phyloP scores from a whole-genome alignment of 2,329 filamentous ascomycete genomes.

The Colletotrichum abscissum region DNA sequence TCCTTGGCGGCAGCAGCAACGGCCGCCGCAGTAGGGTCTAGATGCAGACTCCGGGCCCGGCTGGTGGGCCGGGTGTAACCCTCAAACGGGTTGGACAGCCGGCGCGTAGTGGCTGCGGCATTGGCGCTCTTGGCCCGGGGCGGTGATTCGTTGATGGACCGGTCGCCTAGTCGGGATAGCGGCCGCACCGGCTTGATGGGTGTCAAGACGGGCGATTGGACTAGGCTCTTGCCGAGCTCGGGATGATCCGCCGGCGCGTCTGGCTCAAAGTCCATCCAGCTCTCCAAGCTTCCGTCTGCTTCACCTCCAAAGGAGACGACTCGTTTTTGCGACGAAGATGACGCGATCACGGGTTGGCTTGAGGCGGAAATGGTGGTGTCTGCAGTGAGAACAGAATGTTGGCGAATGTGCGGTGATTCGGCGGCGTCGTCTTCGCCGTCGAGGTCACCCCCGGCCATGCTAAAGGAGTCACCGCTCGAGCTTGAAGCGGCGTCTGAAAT shows the following conservation, averaged over 20 bases:
- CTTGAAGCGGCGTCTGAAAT: conserved; percentile 40
- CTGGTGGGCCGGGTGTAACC: conserved; percentile 28
- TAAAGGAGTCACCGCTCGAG: conserved; percentile 50
- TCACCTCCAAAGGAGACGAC: conserved; percentile 24
- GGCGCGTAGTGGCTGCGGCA: conserved; percentile 23
- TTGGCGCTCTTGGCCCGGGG: conserved; percentile 30
- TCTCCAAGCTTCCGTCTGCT: conserved; percentile 18
- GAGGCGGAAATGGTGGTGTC: conserved; percentile 54
- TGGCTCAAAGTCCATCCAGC: conserved; percentile 39
- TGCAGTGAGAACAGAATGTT: conserved; percentile 52
- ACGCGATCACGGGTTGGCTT: conserved; percentile 38
- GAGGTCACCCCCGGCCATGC: conserved; percentile 45
- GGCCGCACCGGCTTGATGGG: conserved; percentile 33
- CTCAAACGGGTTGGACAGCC: conserved; percentile 32
- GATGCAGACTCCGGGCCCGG: conserved; percentile 35
- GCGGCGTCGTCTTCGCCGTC: conserved; percentile 29
- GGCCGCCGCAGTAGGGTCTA: not conserved
- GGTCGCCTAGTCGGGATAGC: conserved; percentile 26
- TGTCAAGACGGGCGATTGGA: conserved; percentile 26
- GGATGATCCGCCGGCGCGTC: conserved; percentile 28
- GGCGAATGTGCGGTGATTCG: conserved; percentile 33
- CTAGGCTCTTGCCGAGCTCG: conserved; percentile 32
- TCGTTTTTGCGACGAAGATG: conserved; percentile 39
- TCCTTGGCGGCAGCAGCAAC: not conserved
- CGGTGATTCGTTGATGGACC: conserved; percentile 31